Conservation (phyloP, 1,139 yeast species). For the Candida glucosophila region DNA sequence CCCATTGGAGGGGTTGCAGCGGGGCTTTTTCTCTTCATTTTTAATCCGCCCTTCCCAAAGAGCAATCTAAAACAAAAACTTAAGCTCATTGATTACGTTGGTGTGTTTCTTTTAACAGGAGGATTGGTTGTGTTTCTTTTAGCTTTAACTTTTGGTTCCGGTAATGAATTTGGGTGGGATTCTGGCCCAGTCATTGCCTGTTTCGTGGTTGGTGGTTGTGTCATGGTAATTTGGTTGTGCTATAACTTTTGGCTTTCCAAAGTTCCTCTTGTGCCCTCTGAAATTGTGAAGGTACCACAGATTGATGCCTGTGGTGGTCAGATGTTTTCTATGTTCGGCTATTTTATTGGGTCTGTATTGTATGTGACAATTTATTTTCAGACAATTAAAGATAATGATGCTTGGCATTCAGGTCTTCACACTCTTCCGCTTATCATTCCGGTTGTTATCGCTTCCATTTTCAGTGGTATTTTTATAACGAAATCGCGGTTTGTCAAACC, state of each 20-base stretch:
- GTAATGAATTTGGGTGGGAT: constrained; percentile 38
- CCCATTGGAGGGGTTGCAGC: constrained; percentile 30
- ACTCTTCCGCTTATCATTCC: constrained; percentile 29
- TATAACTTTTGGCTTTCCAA: constrained; percentile 21
- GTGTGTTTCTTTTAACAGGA: constrained; percentile 35
- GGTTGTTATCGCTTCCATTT: constrained; percentile 21
- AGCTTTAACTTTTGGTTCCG: constrained; percentile 36
- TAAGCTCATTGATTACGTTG: constrained; percentile 40
- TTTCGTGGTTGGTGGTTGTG: constrained; percentile 35
- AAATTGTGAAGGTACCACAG: constrained; percentile 15
- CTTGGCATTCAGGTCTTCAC: constrained; percentile 32
- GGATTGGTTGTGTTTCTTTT: constrained; percentile 39
- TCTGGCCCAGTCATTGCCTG: constrained; percentile 39
- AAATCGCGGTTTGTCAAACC: constrained; percentile 25
- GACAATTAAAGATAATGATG: constrained; percentile 20
- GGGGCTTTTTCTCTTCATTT: constrained; percentile 16
- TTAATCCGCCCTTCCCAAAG: constrained; percentile 24
- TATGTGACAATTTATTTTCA: constrained; percentile 31
- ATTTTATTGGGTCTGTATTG: constrained; percentile 18
- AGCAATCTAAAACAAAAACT: constrained; percentile 20
- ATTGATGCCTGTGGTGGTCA: constrained; percentile 15
- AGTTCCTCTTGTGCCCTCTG: constrained; percentile 20
- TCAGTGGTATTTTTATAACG: constrained; percentile 20
- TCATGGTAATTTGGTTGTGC: constrained; percentile 11
- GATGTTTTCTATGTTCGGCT: constrained; percentile 15